Conservation (phyloP, 108 stramenopile genomes). For the Skeletonema costatum region DNA sequence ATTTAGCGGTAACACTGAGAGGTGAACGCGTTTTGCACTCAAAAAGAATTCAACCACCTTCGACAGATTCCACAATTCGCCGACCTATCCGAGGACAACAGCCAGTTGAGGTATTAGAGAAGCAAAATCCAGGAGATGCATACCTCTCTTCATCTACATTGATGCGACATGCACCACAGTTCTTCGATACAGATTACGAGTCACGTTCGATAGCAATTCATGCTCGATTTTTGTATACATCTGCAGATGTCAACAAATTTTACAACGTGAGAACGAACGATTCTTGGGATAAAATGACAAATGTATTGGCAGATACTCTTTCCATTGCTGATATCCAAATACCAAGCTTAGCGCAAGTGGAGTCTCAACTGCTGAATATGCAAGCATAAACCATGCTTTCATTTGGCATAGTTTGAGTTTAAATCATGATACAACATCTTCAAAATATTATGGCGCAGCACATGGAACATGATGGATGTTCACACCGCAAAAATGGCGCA, state of each 20-base stretch:
- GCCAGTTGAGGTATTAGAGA: conserved; percentile 17
- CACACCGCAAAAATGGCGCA: too few relatives aligned
- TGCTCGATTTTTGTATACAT: conserved; percentile 31
- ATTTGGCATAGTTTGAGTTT: neutral
- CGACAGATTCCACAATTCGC: conserved; percentile 5
- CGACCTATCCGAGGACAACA: neutral
- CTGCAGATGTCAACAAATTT: conserved; percentile 24
- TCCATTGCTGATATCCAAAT: conserved; percentile 19
- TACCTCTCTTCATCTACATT: conserved; percentile 26
- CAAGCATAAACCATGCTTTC: neutral
- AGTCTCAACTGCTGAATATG: neutral
- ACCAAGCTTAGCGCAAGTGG: conserved; percentile 29
- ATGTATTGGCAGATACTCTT: conserved; percentile 21
- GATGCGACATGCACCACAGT: conserved; percentile 33
- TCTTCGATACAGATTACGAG: conserved; percentile 31
- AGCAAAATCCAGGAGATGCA: conserved; percentile 17
- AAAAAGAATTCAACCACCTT: conserved; percentile 3
- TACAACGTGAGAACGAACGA: conserved; percentile 14
- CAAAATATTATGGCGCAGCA: neutral
- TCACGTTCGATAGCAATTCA: conserved; percentile 25
- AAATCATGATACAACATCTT: too few relatives aligned
- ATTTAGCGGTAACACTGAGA: conserved; percentile 35
- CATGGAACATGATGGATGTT: too few relatives aligned
- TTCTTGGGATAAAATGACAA: conserved; percentile 23
- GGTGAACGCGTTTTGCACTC: conserved; percentile 34